Evolutionary conservation across 2,329 filamentous ascomycete genomes (phyloP).

Genomic region (Exophiala xenobiotica): DNA sequence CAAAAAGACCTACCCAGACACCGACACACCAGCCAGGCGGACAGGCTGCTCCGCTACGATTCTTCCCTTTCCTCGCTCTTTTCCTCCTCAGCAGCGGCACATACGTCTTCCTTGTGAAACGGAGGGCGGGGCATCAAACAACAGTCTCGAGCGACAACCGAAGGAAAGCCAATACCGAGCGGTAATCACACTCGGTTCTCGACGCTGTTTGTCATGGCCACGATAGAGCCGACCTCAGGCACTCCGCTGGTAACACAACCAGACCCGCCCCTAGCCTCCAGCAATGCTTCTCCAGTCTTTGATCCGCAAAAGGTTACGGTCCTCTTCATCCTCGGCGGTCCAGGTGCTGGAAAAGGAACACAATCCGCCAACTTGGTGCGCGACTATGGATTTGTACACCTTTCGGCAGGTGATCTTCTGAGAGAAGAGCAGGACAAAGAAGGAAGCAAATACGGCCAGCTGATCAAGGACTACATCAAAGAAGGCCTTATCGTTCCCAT

Average conservation of each 20-base stretch:
- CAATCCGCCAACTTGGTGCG: slow-evolving; percentile 86
- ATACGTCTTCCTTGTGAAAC: slow-evolving; percentile 53
- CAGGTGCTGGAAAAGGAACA: slow-evolving; percentile 93
- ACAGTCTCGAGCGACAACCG: slow-evolving; percentile 30
- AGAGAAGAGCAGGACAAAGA: slow-evolving; percentile 88
- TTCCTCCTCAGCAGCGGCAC: slow-evolving; percentile 49
- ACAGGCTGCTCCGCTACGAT: slow-evolving; percentile 21
- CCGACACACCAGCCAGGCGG: slow-evolving; percentile 23
- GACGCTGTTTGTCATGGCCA: slow-evolving; percentile 18
- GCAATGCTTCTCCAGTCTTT: slow-evolving; percentile 68
- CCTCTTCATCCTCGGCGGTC: slow-evolving; percentile 92
- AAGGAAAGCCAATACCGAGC: slow-evolving; percentile 31
- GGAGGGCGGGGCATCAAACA: slow-evolving; percentile 30
- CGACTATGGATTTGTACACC: slow-evolving; percentile 87
- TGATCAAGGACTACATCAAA: slow-evolving; percentile 92
- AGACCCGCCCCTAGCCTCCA: slow-evolving; percentile 48
- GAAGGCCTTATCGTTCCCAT: slow-evolving; percentile 97
- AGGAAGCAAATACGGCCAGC: slow-evolving; percentile 82
- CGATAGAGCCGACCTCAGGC: slow-evolving; percentile 25
- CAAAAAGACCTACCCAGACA: slow-evolving; percentile 20
- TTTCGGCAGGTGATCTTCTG: slow-evolving; percentile 89
- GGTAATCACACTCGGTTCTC: slow-evolving; percentile 6
- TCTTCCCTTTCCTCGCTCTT: slow-evolving; percentile 46
- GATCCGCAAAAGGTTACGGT: slow-evolving; percentile 77
- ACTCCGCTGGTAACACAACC: slow-evolving; percentile 32